A percentile compares a stretch with the other conserved stretches of the same genome.
These are phyloP conservation scores for Wickerhamomyces queroliae DNA, from an alignment of 805 yeast species.

Conservation along the genomic window DNA sequence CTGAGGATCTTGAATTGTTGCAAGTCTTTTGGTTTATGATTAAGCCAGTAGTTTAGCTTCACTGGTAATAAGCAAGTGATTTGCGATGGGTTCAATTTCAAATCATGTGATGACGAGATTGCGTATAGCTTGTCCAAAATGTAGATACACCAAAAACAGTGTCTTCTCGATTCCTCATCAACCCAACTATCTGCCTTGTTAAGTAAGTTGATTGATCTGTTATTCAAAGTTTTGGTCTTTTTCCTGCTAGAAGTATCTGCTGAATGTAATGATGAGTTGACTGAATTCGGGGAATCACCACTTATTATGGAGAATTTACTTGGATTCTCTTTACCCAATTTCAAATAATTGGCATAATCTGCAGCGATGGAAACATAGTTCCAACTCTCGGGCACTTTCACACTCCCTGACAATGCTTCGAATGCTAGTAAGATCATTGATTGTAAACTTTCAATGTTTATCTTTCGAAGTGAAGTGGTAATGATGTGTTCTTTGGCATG, in stretches of 20 bases:
- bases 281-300: slow-evolving; percentile 16
- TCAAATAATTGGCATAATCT: slow-evolving; percentile 19
- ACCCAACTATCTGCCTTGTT: slow-evolving; percentile 17
- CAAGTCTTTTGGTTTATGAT: slow-evolving; percentile 1
- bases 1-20: neutral
- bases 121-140: slow-evolving; percentile 19
- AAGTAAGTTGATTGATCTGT: slow-evolving; percentile 13
- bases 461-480: slow-evolving; percentile 13
- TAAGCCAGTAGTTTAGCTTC: slow-evolving; percentile 12
- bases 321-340: slow-evolving; percentile 12
- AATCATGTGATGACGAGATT: slow-evolving; percentile 19
- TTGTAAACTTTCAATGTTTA: slow-evolving; percentile 17
- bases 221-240: slow-evolving; percentile 12
- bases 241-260: slow-evolving; percentile 11
- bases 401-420: slow-evolving; percentile 17
- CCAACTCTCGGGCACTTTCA: slow-evolving; percentile 22
- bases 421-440: slow-evolving; percentile 16
- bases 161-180: slow-evolving; percentile 21
- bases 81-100: slow-evolving; percentile 14
- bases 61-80: slow-evolving; percentile 15
- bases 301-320: slow-evolving; percentile 5
- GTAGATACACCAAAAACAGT: slow-evolving; percentile 21
- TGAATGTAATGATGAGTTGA: slow-evolving; percentile 9
- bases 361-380: slow-evolving; percentile 22
- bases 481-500: slow-evolving; percentile 16